phyloP scores from a whole-genome alignment of 1,139 yeast genomes.

The Geotrichum aggregatum region DNA sequence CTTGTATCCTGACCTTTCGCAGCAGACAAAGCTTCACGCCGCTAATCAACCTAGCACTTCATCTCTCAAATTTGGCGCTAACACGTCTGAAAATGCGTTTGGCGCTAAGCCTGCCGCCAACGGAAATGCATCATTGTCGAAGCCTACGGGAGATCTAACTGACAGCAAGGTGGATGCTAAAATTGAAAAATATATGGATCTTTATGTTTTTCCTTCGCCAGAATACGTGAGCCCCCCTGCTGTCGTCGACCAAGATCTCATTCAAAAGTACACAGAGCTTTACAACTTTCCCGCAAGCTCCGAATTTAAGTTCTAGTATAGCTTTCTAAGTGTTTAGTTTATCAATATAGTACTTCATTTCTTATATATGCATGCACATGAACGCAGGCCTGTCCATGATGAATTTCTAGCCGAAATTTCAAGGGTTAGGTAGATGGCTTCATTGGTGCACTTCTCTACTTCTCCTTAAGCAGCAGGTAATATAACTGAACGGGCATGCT shows the following conservation, averaged over 20 bases:
- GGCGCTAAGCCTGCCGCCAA: constrained; percentile 1
- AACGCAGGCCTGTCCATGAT: background rate
- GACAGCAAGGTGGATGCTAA: background rate
- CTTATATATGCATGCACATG: no score
- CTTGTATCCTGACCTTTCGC: background rate
- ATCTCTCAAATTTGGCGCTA: background rate
- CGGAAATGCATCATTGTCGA: background rate
- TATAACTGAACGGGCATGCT: background rate
- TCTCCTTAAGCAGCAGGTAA: background rate
- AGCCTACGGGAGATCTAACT: background rate
- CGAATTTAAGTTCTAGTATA: background rate
- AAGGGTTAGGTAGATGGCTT: background rate
- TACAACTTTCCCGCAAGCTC: background rate
- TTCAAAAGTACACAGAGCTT: no score
- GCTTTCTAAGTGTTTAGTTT: no score
- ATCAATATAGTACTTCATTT: no score
- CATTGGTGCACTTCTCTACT: background rate
- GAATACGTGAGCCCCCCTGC: background rate
- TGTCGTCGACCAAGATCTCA: background rate
- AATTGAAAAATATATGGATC: background rate
- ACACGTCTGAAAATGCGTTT: background rate
- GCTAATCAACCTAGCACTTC: background rate
- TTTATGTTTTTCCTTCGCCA: constrained; percentile 2
- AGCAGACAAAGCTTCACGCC: no score
- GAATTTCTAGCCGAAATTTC: no score